phyloP scores from a whole-genome alignment of 345 rosid genomes.

The Hibiscus syriacus region DNA sequence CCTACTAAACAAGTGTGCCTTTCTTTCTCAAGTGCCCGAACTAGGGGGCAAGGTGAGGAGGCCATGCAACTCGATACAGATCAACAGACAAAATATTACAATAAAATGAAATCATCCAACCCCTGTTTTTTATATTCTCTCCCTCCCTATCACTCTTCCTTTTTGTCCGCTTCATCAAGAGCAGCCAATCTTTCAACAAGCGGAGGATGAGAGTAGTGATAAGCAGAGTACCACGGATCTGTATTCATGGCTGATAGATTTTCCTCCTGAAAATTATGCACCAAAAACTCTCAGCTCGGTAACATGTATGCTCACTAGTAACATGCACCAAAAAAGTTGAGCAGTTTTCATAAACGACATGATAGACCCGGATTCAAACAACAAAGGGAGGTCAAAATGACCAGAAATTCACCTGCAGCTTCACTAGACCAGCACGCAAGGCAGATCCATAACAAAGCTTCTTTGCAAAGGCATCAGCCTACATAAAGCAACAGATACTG shows the following conservation, averaged over 20 bases:
- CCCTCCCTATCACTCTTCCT: slow-evolving; percentile 44
- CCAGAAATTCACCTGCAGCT: slow-evolving; percentile 64
- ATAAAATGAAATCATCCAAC: slow-evolving; percentile 12
- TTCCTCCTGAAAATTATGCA: slow-evolving; percentile 61
- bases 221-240: slow-evolving; percentile 95
- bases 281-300: not conserved
- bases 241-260: slow-evolving; percentile 95
- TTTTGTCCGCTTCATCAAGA: slow-evolving; percentile 61
- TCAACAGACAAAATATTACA: slow-evolving; percentile 6
- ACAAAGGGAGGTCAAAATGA: not conserved
- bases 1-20: no score
- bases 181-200: slow-evolving; percentile 94
- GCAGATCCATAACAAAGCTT: slow-evolving; percentile 78
- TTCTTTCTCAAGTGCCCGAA: no score
- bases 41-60: not conserved
- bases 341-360: not conserved
- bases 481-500: slow-evolving; percentile 2
- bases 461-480: slow-evolving; percentile 99
- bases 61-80: slow-evolving; percentile 7
- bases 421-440: slow-evolving; percentile 89
- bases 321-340: no score
- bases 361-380: not conserved
- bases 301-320: no score
- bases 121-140: not conserved
- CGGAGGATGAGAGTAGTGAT: slow-evolving; percentile 97